Conservation (phyloP, 139 green algal species). For the Chlorella sp. region DNA sequence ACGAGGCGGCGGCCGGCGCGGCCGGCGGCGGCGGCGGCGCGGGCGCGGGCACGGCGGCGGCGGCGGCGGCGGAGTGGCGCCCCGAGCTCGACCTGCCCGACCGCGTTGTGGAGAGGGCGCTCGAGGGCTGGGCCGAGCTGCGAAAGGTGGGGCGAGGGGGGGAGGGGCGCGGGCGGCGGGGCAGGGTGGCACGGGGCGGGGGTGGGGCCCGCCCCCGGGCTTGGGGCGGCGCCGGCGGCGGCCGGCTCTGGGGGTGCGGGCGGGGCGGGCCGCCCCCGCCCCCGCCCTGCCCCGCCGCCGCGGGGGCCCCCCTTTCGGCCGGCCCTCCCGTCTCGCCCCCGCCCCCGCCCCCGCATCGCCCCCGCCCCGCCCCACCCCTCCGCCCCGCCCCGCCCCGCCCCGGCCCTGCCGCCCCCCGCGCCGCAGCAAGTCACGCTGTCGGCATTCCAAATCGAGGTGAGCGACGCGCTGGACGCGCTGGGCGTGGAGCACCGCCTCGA, state of each 20-base stretch:
- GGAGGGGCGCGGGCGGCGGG: not conserved
- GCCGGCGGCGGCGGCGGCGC: not conserved
- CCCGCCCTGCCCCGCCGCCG: no score
- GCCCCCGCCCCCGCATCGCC: not conserved
- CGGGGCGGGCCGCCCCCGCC: no score
- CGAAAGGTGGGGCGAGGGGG: conserved; percentile 18
- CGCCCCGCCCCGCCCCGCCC: no score
- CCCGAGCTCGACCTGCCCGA: conserved; percentile 41
- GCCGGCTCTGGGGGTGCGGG: no score
- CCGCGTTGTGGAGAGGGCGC: conserved; percentile 32
- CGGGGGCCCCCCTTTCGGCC: not conserved
- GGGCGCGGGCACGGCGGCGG: no score
- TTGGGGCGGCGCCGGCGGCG: no score
- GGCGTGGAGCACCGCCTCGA: conserved; percentile 50
- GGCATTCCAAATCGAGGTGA: conserved; percentile 53
- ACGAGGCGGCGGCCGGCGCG: not conserved
- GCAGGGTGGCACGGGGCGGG: not conserved
- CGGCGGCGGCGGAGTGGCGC: conserved; percentile 15
- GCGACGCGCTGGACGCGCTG: conserved; percentile 32
- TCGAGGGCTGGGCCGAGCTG: conserved; percentile 33
- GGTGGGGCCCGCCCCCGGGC: no score
- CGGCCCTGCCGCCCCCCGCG: not conserved
- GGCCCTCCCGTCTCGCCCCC: not conserved
- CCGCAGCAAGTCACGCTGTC: conserved; percentile 30
- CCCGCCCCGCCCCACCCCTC: no score